Percentiles rank a stretch among this genome's conserved stretches.
These are phyloP conservation scores for Exutisphaerella laricina DNA, from an alignment of 2,329 filamentous ascomycete species.

Conservation along the genomic window DNA sequence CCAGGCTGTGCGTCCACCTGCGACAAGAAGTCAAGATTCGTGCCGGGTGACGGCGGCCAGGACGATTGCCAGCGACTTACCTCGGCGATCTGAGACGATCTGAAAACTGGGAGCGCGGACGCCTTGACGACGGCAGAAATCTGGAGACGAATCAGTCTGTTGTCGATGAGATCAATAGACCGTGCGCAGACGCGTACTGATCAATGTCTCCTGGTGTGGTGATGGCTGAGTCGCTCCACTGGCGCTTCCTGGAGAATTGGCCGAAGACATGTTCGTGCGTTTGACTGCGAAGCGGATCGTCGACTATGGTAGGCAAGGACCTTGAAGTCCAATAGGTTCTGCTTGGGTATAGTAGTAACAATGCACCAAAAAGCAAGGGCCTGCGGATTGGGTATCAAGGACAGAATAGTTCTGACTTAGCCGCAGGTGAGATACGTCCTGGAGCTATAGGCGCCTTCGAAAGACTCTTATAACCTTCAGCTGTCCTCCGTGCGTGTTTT, in stretches of 20 bases:
- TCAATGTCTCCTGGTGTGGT: conserved; percentile 33
- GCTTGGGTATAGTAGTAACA: conserved; percentile 8
- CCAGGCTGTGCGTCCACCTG: conserved; percentile 88
- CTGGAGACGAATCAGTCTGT: conserved; percentile 17
- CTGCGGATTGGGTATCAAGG: conserved; percentile 26
- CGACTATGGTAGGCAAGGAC: conserved; percentile 13
- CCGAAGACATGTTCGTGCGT: conserved; percentile 18
- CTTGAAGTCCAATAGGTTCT: conserved; percentile 19
- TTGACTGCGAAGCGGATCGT: conserved; percentile 1
- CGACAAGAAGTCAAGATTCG: conserved; percentile 10
- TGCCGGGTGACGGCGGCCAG: conserved; percentile 9
- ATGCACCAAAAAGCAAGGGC: conserved; percentile 23
- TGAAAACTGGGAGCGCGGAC: conserved; percentile 46
- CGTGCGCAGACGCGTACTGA: conserved; percentile 24
- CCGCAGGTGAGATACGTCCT: conserved; percentile 25
- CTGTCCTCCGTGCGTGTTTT: conserved; percentile 15
- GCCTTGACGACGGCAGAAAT: conserved; percentile 26
- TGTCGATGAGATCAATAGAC: not conserved
- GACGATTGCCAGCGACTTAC: conserved; percentile 40
- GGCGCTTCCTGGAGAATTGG: conserved; percentile 15
- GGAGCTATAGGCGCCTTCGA: conserved; percentile 14
- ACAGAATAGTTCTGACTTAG: conserved; percentile 24
- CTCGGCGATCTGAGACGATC: conserved; percentile 69
- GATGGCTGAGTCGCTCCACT: conserved; percentile 14
- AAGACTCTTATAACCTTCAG: conserved; percentile 18